A percentile compares a stretch with the other conserved stretches of the same genome.
Conservation (phyloP, 345 rosid species). For the Mangifera indica region DNA sequence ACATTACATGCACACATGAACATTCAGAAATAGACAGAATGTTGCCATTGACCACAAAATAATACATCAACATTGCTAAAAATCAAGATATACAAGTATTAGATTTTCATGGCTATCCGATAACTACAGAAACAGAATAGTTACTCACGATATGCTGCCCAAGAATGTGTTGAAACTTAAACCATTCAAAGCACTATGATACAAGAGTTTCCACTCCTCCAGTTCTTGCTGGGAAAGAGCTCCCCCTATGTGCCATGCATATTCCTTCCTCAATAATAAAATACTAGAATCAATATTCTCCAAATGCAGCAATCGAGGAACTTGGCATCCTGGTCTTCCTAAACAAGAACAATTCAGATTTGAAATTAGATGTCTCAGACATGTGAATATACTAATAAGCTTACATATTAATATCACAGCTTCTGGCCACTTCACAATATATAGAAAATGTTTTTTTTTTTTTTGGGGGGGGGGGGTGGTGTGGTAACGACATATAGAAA, state of each 20-base stretch:
- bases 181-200: constrained; percentile 76
- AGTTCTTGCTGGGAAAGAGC: constrained; percentile 73
- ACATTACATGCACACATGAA: no score
- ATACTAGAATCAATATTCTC: constrained; percentile 47
- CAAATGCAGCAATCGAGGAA: constrained; percentile 52
- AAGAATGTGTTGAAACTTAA: constrained; percentile 84
- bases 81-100: neutral
- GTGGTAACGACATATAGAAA: neutral
- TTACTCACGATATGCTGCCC: constrained; percentile 65
- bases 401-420: neutral
- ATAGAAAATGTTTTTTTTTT: neutral
- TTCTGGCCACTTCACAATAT: neutral
- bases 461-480: no score
- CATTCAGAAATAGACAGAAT: no score
- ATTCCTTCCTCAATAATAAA: constrained; percentile 54
- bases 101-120: neutral
- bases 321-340: constrained; percentile 65
- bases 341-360: constrained; percentile 5
- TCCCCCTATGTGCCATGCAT: constrained; percentile 97
- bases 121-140: constrained; percentile 10
- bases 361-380: neutral
- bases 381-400: neutral
- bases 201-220: constrained; percentile 80
- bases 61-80: neutral
- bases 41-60: no score